Conservation (phyloP, 805 yeast species). For the Sungouiella thailandica region DNA sequence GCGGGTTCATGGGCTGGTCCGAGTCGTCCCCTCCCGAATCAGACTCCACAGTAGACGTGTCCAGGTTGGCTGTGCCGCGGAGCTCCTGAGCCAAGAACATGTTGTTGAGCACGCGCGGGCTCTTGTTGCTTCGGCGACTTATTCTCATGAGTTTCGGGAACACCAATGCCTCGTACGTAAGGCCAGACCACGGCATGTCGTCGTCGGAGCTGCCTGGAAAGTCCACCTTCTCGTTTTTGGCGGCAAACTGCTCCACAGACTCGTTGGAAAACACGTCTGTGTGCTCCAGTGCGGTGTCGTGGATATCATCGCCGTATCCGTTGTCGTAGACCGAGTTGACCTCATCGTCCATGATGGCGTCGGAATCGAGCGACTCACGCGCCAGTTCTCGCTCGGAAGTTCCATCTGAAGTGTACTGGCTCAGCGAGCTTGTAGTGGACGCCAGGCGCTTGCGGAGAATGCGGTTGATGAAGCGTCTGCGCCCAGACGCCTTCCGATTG, state of each 20-base stretch:
- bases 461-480: conserved; percentile 11
- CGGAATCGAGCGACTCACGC: conserved; percentile 1
- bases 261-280: conserved; percentile 9
- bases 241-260: conserved; percentile 2
- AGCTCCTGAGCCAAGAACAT: conserved; percentile 63
- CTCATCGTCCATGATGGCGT: conserved; percentile 18
- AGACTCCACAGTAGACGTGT: conserved; percentile 12
- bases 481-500: no score
- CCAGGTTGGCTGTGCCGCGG: conserved; percentile 3
- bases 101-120: conserved; percentile 45
- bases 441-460: conserved; percentile 10
- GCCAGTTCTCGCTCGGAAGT: no score
- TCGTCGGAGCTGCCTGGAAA: conserved; percentile 13
- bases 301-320: no score
- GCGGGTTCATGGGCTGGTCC: conserved; percentile 12
- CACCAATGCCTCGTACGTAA: conserved; percentile 34
- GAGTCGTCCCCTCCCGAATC: conserved; percentile 10
- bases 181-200: conserved; percentile 26
- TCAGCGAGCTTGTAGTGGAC: neutral
- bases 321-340: conserved; percentile 12
- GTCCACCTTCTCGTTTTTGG: conserved; percentile 11
- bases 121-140: conserved; percentile 40
- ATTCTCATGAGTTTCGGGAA: conserved; percentile 55
- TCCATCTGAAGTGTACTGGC: no score
- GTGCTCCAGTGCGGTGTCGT: conserved; percentile 10